Conservation (phyloP, 2,329 filamentous ascomycete genomes). For the Fusarium coffeatum region DNA sequence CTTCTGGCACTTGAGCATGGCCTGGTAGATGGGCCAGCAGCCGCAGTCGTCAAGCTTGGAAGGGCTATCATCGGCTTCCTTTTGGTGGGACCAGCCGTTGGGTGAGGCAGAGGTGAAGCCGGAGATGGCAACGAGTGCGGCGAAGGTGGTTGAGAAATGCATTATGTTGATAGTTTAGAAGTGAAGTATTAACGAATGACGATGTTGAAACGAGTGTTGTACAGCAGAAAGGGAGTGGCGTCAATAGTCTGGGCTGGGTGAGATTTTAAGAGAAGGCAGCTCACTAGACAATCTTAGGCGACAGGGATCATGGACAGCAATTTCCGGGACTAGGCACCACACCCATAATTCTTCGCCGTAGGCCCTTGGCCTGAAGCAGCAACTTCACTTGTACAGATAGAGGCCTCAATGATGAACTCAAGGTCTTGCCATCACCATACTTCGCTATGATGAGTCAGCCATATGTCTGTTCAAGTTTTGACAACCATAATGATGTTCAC, state of each 20-base stretch:
- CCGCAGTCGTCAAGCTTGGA: slow-evolving; percentile 40
- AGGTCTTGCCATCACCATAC: accelerated
- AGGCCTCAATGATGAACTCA: neutral
- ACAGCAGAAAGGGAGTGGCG: neutral
- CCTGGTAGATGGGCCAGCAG: slow-evolving; percentile 39
- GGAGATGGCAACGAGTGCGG: slow-evolving; percentile 12
- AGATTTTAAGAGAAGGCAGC: neutral
- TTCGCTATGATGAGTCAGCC: accelerated
- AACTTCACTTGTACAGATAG: neutral
- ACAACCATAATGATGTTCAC: accelerated
- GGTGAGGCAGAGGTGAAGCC: slow-evolving; percentile 23
- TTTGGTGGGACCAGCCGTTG: slow-evolving; percentile 39
- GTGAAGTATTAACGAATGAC: neutral
- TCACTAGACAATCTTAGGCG: neutral
- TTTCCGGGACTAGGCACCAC: slow-evolving; percentile 1
- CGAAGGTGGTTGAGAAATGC: slow-evolving; percentile 7
- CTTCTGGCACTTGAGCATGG: slow-evolving; percentile 37
- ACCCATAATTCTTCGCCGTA: neutral
- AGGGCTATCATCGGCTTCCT: slow-evolving; percentile 31
- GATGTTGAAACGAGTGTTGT: neutral
- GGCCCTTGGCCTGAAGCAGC: neutral
- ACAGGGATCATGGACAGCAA: neutral
- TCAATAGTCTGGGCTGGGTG: neutral
- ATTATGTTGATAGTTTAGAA: neutral
- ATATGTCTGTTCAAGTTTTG: accelerated